Base-by-base conservation (phyloP, 805 yeast species). In the Schwanniomyces occidentalis region DNA sequence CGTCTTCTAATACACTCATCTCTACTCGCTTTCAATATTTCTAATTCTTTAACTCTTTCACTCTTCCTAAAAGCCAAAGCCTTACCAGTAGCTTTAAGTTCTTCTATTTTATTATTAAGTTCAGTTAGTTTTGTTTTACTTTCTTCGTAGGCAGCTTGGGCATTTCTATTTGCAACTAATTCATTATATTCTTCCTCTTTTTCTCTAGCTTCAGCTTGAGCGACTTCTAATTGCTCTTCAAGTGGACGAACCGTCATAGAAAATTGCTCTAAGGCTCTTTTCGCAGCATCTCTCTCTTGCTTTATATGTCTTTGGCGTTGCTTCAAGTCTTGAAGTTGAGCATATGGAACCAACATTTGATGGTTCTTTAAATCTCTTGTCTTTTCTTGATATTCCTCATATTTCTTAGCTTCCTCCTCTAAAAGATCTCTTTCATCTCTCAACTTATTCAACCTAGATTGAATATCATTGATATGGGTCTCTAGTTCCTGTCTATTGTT, bases 311-410 rank as follows among this genome's bases (percentile, higher is more conserved):
- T 53, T 35, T 61, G 58, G 12, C 49, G 52, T 8, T 49, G 49
- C 24, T 61, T 63, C 33, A 65, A 60, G 34, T 69, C 73, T 22
- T 62, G 58, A 5, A 58, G 49, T 41, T 61, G 59, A 1, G 69
- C 73, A 39, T 60, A 69, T 2, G 75, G 75, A 16, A 69, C 46
- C 24, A 66, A 51, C 37, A 51, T 71, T 52, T 51, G 64, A 51
- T 56, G 73, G 41, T 40, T 58, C 13, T 44, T 58, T 35, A 55
- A 55, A 34, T 65, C 73, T 55, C 44, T 53, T 32, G 52, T 63
- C 37, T 78, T 73, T 19, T 61, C 61, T 42, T 73, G 67, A 41
- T 63, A 78, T 26, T 67, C 73, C 42, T 71, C 61, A 38, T 71
- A 49, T 53, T 69, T 46, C 52, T 69, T 32, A 0, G 77, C 84